Conservation (phyloP, 345 rosid species). For the Gynandropsis gynandra region DNA sequence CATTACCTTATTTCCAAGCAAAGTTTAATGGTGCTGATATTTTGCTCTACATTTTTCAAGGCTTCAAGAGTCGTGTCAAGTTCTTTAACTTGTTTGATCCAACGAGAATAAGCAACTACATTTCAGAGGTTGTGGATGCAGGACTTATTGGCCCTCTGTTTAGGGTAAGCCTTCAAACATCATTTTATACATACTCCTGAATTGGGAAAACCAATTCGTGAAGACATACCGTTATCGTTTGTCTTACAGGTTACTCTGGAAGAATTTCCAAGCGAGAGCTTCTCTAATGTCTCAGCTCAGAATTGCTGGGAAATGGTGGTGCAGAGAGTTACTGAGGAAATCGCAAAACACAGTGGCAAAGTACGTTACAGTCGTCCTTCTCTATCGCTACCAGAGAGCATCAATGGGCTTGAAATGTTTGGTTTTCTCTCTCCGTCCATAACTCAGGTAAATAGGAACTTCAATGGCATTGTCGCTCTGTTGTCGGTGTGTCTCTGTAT, state of each 20-base stretch:
- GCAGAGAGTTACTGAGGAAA: slow-evolving; percentile 34
- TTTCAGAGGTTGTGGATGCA: slow-evolving; percentile 74
- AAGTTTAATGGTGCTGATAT: no score
- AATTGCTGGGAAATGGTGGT: slow-evolving; percentile 91
- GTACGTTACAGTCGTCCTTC: background rate
- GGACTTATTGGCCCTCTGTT: slow-evolving; percentile 80
- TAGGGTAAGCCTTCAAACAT: slow-evolving; percentile 38
- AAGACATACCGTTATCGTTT: no score
- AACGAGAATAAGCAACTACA: slow-evolving; percentile 40
- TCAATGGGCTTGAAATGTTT: slow-evolving; percentile 78
- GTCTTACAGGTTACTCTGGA: slow-evolving; percentile 66
- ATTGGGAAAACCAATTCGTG: no score
- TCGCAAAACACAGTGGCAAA: no score
- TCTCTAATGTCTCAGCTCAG: slow-evolving; percentile 49
- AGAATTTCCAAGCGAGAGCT: slow-evolving; percentile 46
- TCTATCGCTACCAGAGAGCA: slow-evolving; percentile 23
- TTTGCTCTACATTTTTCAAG: slow-evolving; percentile 26
- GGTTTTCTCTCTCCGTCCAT: slow-evolving; percentile 62
- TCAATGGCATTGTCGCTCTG: no score
- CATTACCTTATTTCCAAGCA: no score
- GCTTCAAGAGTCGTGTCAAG: slow-evolving; percentile 63
- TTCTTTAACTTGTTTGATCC: slow-evolving; percentile 63
- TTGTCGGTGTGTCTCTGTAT: no score
- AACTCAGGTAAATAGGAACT: slow-evolving; percentile 42
- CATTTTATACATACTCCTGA: no score